Conservation (phyloP, 2,329 filamentous ascomycete genomes). For the Penicillium sclerotigenum region DNA sequence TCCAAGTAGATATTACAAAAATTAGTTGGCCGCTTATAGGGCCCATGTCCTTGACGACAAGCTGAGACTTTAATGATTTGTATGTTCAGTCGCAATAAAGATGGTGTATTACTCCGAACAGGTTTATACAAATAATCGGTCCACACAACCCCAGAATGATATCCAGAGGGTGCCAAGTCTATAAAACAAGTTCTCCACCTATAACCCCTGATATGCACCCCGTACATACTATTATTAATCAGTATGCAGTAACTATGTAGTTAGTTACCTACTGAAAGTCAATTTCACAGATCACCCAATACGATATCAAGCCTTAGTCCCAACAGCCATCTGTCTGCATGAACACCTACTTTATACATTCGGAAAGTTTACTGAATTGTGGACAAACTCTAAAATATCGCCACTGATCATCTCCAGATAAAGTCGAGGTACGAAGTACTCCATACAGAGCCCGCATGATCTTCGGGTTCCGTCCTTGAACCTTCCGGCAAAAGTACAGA, state of each 20-base stretch:
- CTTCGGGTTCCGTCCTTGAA: neutral
- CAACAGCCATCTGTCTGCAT: neutral
- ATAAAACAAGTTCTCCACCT: neutral
- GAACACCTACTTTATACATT: neutral
- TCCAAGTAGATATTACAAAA: neutral
- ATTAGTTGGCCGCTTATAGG: too few species aligned
- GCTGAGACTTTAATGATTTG: neutral
- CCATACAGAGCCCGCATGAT: neutral
- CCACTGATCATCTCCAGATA: neutral
- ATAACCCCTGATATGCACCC: neutral
- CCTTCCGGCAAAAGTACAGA: slow-evolving; percentile 13
- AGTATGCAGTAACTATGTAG: too few species aligned
- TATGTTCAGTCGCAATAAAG: neutral
- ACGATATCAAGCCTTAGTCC: neutral
- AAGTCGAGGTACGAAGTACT: neutral
- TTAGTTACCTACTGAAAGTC: slow-evolving; percentile 1
- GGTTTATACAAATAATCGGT: neutral
- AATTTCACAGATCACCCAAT: neutral
- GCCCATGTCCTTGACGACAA: neutral
- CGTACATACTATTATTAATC: neutral
- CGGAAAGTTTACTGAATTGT: neutral
- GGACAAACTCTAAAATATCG: slow-evolving; percentile 2
- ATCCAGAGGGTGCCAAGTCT: neutral
- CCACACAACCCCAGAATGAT: neutral
- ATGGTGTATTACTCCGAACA: too few species aligned